Conservation (phyloP, 192 early-diverging fungal species). For the Coemansia sp. region DNA sequence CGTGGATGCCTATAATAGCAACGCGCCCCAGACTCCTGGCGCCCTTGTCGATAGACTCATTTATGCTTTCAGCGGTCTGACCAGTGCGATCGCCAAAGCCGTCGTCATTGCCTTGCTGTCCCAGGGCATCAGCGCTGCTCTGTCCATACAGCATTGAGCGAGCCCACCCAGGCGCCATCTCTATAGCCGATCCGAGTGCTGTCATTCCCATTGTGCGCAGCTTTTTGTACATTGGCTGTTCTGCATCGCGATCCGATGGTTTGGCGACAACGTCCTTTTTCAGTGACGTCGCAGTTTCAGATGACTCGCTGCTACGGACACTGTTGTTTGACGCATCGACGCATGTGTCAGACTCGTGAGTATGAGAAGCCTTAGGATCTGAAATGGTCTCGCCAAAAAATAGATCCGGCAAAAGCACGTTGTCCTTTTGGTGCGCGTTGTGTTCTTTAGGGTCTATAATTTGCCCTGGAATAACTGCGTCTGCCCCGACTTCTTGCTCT, state of each 20-base stretch:
- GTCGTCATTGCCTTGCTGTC: conserved; percentile 9
- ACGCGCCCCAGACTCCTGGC: conserved; percentile 49
- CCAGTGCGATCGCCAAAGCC: background rate
- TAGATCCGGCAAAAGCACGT: conserved; percentile 32
- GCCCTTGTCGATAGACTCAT: conserved; percentile 22
- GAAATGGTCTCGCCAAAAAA: conserved; percentile 12
- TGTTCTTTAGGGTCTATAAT: background rate
- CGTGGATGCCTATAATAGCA: conserved; percentile 85
- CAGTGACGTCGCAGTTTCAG: background rate
- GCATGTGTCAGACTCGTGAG: background rate
- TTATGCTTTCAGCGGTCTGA: conserved; percentile 14
- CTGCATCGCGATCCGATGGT: background rate
- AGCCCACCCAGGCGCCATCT: conserved; percentile 47
- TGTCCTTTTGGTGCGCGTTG: conserved; percentile 13
- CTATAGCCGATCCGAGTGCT: conserved; percentile 21
- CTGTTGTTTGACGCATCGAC: background rate
- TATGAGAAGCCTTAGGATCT: background rate
- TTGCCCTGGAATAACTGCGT: background rate
- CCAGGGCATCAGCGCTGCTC: conserved; percentile 23
- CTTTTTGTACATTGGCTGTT: conserved; percentile 19
- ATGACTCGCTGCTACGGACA: background rate
- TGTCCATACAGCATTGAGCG: conserved; percentile 24
- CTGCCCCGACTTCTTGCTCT: background rate
- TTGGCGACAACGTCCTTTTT: background rate
- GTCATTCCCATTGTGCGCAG: conserved; percentile 24